phyloP scores from a whole-genome alignment of 352 stramenopile genomes.

The Phytopythium delawarense region DNA sequence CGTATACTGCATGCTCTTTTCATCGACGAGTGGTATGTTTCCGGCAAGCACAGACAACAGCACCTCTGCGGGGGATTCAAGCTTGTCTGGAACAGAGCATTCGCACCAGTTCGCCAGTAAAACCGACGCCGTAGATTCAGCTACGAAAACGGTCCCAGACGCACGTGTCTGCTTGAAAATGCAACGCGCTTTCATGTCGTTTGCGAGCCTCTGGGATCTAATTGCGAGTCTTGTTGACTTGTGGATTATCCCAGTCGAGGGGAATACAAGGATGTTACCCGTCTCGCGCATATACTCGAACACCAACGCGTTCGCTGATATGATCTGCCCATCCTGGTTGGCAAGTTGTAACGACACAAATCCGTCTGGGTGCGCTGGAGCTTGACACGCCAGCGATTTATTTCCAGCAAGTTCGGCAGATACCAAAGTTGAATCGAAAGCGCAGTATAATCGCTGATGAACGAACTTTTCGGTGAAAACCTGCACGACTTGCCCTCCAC shows the following conservation, averaged over 20 bases:
- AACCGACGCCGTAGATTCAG: slow-evolving; percentile 5
- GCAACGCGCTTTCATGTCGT: slow-evolving; percentile 18
- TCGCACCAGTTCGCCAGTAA: slow-evolving; percentile 2
- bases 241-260: slow-evolving; percentile 29
- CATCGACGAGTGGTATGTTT: not conserved
- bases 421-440: slow-evolving; percentile 27
- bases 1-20: not conserved
- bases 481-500: slow-evolving; percentile 12
- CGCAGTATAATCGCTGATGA: slow-evolving; percentile 21
- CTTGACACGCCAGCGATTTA: slow-evolving; percentile 21
- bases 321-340: slow-evolving; percentile 7
- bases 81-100: slow-evolving; percentile 15
- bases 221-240: slow-evolving; percentile 21
- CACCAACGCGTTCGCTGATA: slow-evolving; percentile 38
- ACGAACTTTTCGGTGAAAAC: slow-evolving; percentile 17
- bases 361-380: slow-evolving; percentile 16
- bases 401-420: slow-evolving; percentile 14
- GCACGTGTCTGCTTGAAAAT: slow-evolving; percentile 12
- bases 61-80: slow-evolving; percentile 2
- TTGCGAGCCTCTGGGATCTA: slow-evolving; percentile 13
- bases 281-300: slow-evolving; percentile 24
- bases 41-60: slow-evolving; percentile 13
- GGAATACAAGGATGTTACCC: slow-evolving; percentile 13
- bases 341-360: slow-evolving; percentile 24
- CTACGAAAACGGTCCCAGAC: not conserved